Base-by-base conservation (phyloP, 208 protist genomes). In the Sergeia podlipaevii region DNA sequence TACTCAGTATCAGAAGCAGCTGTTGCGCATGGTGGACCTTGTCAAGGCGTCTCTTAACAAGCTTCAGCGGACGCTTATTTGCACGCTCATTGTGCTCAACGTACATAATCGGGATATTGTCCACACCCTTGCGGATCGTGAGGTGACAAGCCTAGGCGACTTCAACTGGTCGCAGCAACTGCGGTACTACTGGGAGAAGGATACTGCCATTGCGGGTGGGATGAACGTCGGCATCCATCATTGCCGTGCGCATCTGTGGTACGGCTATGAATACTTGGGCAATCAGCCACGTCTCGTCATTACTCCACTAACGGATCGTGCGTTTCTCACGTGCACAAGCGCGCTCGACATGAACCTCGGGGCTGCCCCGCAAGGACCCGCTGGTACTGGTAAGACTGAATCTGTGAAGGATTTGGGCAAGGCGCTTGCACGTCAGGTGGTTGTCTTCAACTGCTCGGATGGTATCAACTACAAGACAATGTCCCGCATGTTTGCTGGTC, bases 311-410 rank as follows among this genome's bases (percentile, higher is more conserved):
- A 99, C 97, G 1, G 96, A 98, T 80, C 87, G 95, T 53, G 89
- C 89, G 1, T 97, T 95, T 62, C 61, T 97, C 52, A 97, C 92
- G 13, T 97, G 92, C 55, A 98, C 95, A 23, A 89, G 81, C 47
- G 95, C 97, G 32, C 66, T 98, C n/a, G 80, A 85, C n/a, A 93
- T 97, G 74, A 91, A 91, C 55, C 77, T 98, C 15, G 97, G 97
- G 49, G 95, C 94, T 6, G 90, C 85, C 23, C 96, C 96, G 18
- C 86, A 96, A 43, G 97, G 97, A 10, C 97, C 97, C 2, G 96
- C 97, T 18, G 97, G 97, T 32, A 99, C 97, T 1, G 97, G 97
- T 27, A 99, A 99, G 73, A 98, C 97, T 2, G 96, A 99, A 60
- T 97, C 94, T 5, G 91, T 97, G 23, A 98, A 99, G 66, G 95